These are phyloP conservation scores for Arabidopsis hybrid DNA, from an alignment of 441 rosid species.

Conservation along the genomic window DNA sequence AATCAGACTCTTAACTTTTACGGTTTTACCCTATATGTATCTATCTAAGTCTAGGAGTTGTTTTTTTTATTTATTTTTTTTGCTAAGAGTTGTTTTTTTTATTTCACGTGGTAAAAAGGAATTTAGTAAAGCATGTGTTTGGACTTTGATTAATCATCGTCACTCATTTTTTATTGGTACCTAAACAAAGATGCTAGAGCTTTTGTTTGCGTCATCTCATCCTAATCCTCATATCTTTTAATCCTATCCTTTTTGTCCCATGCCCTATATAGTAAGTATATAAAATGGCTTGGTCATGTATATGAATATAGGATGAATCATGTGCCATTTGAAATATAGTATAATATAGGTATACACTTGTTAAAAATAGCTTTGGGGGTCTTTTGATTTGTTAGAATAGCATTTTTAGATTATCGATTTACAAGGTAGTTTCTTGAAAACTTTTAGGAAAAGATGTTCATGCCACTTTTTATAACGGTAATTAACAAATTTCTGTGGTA, in stretches of 20 bases:
- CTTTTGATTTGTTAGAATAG: background rate
- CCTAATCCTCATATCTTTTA: background rate
- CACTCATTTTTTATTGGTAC: slow-evolving; percentile 14
- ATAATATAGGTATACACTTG: background rate
- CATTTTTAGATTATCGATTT: background rate
- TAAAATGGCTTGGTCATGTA: slow-evolving; percentile 3
- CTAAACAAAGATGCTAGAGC: background rate
- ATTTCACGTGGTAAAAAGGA: background rate
- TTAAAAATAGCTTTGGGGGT: background rate
- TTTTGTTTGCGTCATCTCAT: slow-evolving; percentile 35
- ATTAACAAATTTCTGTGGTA: background rate
- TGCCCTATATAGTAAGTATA: slow-evolving; percentile 31
- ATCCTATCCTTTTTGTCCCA: slow-evolving; percentile 19
- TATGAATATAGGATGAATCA: background rate
- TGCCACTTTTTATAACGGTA: background rate
- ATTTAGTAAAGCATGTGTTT: background rate
- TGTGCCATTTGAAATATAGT: slow-evolving; percentile 16
- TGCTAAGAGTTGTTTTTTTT: no score
- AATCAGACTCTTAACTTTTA: background rate
- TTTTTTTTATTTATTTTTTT: background rate
- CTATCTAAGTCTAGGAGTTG: background rate
- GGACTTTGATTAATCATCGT: background rate
- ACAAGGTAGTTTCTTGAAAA: background rate
- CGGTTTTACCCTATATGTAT: background rate
- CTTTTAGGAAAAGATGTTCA: background rate